phyloP scores from a whole-genome alignment of 257 asterid genomes.

The Solanum chilense region DNA sequence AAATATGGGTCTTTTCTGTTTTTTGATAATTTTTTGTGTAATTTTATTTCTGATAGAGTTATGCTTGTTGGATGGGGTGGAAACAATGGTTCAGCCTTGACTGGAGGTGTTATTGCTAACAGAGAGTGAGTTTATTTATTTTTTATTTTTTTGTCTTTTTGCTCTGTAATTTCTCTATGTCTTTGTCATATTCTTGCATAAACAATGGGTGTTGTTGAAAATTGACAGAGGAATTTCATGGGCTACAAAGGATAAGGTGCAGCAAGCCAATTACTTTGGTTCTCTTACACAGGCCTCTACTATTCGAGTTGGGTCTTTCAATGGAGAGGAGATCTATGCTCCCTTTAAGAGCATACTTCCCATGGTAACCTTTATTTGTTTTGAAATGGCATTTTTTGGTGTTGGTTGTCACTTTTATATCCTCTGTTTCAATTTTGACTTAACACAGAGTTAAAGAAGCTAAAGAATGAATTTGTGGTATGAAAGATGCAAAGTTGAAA shows the following conservation, averaged over 20 bases:
- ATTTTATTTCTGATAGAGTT: constrained; percentile 36
- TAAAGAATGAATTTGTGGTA: neutral
- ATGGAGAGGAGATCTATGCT: constrained; percentile 96
- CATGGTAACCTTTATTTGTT: constrained; percentile 38
- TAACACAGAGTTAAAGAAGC: neutral
- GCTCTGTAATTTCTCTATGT: neutral
- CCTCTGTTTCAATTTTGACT: neutral
- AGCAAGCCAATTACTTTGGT: constrained; percentile 90
- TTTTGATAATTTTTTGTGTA: neutral
- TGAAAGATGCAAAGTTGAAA: neutral
- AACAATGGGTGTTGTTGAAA: neutral
- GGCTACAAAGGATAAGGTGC: constrained; percentile 97
- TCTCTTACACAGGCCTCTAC: constrained; percentile 91
- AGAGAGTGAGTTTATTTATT: constrained; percentile 53
- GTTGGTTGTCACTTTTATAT: neutral
- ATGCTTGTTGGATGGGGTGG: constrained; percentile 99
- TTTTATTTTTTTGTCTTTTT: no score
- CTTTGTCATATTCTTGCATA: neutral
- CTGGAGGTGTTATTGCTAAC: constrained; percentile 90
- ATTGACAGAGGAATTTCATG: constrained; percentile 85
- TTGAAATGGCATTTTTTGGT: neutral
- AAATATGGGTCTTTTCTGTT: neutral
- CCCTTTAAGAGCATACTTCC: constrained; percentile 96
- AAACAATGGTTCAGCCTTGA: constrained; percentile 89
- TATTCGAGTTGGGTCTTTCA: constrained; percentile 83